phyloP scores from a whole-genome alignment of 352 stramenopile genomes.

The Globisporangium echinulatum region DNA sequence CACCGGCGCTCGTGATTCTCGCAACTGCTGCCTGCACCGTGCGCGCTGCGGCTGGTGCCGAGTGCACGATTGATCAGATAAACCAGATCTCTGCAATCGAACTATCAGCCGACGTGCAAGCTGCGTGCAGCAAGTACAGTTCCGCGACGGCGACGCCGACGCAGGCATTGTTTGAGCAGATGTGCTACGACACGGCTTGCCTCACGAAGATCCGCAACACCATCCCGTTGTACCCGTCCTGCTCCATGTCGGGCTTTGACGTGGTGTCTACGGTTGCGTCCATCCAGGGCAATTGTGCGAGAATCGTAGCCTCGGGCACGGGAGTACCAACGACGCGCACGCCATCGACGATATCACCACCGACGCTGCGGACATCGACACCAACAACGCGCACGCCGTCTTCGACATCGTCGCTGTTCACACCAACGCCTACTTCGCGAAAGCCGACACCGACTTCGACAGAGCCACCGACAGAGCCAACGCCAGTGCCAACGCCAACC shows the following conservation, averaged over 20 bases:
- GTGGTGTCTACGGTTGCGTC: neutral
- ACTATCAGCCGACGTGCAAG: accelerated
- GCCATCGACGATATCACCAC: neutral
- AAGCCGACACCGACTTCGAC: neutral
- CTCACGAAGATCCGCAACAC: neutral
- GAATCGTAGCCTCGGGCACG: no score
- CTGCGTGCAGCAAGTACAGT: neutral
- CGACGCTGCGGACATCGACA: neutral
- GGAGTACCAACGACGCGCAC: neutral
- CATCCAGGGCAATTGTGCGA: no score
- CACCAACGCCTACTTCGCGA: no score
- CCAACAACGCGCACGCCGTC: neutral
- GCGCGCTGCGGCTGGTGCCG: neutral
- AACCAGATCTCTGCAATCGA: neutral
- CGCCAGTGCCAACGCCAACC: neutral
- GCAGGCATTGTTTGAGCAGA: neutral
- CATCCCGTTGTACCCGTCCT: neutral
- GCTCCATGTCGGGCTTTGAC: neutral
- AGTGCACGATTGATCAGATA: neutral
- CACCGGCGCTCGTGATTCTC: neutral
- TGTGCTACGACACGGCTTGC: neutral
- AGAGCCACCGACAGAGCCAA: no score
- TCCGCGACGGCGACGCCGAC: no score
- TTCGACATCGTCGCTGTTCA: no score
- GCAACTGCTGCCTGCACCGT: neutral